Conservation (phyloP, 129 eudicot species). For the Chrysanthemum lavandulifolium region DNA sequence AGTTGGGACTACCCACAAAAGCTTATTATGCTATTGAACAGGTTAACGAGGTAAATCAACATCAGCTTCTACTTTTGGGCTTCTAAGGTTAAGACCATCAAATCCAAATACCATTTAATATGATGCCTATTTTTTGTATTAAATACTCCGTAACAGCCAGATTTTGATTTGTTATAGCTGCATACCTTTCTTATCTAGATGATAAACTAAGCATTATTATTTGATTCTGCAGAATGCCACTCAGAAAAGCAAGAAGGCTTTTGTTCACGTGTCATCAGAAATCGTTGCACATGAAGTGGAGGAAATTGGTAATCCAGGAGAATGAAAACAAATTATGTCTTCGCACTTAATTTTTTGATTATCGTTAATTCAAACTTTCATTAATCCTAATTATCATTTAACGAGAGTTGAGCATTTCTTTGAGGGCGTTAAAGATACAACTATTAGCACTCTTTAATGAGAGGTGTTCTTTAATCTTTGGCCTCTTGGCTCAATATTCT, state of each 20-base stretch:
- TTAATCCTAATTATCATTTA: conserved; percentile 6
- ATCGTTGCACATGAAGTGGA: conserved; percentile 99
- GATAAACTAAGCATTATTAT: no score
- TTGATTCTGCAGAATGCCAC: conserved; percentile 74
- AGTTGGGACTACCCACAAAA: no score
- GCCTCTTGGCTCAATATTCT: not conserved
- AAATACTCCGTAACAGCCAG: no score
- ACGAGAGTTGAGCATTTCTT: conserved; percentile 96
- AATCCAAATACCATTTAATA: no score
- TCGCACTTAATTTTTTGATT: not conserved
- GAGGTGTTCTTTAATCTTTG: conserved; percentile 43
- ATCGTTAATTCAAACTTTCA: not conserved
- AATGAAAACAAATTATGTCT: not conserved
- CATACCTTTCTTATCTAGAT: not conserved
- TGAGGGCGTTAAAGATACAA: conserved; percentile 96
- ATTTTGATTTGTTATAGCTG: no score
- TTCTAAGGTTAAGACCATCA: no score
- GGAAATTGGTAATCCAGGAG: conserved; percentile 72
- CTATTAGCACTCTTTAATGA: conserved; percentile 95
- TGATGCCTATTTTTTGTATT: no score
- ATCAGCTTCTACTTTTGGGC: no score
- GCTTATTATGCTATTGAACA: no score
- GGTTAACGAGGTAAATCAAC: no score
- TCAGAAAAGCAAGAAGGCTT: conserved; percentile 92
- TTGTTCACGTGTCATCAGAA: conserved; percentile 94